phyloP scores from a whole-genome alignment of 1,284 basidiomycete species.

The Ustilago curta region DNA sequence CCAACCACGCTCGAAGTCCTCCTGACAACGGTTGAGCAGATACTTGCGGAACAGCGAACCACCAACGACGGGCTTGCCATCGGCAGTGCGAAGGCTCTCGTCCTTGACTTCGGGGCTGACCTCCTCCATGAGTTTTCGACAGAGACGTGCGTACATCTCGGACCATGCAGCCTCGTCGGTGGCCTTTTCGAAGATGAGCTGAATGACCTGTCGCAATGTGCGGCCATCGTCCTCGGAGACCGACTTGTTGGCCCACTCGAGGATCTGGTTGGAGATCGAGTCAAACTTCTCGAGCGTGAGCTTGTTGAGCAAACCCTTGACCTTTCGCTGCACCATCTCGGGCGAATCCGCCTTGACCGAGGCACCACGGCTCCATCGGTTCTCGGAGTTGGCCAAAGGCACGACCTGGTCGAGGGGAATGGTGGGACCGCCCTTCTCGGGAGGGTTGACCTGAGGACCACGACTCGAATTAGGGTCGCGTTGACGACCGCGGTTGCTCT shows the following conservation, averaged over 20 bases:
- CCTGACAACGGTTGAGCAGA: constrained; percentile 89
- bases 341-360: constrained; percentile 75
- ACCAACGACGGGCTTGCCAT: constrained; percentile 85
- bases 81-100: constrained; percentile 75
- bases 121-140: constrained; percentile 91
- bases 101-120: constrained; percentile 88
- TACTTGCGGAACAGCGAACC: constrained; percentile 90
- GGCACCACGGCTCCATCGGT: constrained; percentile 77
- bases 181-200: constrained; percentile 95
- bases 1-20: constrained; percentile 91
- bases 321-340: constrained; percentile 89
- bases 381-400: constrained; percentile 81
- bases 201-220: constrained; percentile 93
- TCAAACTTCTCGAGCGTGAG: constrained; percentile 97
- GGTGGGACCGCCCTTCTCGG: constrained; percentile 69
- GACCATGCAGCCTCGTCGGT: constrained; percentile 95
- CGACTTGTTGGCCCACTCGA: constrained; percentile 93
- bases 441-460: constrained; percentile 65
- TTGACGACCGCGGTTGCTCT: constrained; percentile 65
- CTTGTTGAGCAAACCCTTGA: constrained; percentile 93
- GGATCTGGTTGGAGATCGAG: constrained; percentile 90
- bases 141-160: constrained; percentile 95
- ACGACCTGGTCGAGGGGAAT: constrained; percentile 74
- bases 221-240: constrained; percentile 91
- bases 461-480: constrained; percentile 61